A percentile compares a stretch with the other conserved stretches of the same genome.
phyloP scores from a whole-genome alignment of 805 yeast species.

The Torulaspora indica region DNA sequence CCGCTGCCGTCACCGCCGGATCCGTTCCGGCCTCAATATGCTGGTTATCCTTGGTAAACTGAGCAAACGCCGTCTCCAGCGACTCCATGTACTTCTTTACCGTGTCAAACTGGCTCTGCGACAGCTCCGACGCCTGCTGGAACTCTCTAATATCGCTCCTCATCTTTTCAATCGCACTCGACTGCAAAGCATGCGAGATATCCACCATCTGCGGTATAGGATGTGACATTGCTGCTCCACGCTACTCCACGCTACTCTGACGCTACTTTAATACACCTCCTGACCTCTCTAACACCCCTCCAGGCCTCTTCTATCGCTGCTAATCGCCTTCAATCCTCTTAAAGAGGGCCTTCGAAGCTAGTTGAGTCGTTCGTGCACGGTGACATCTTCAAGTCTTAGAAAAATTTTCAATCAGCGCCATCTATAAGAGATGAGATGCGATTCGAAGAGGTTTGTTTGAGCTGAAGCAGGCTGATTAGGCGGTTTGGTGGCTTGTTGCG shows the following conservation, averaged over 20 bases:
- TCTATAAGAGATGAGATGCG: background rate
- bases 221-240: conserved; percentile 15
- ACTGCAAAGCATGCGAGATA: conserved; percentile 32
- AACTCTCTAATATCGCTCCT: conserved; percentile 26
- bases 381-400: background rate
- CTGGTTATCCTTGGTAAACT: conserved; percentile 30
- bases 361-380: background rate
- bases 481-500: background rate
- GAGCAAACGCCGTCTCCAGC: conserved; percentile 22
- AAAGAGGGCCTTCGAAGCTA: too few species aligned
- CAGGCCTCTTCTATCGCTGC: too few species aligned
- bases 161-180: conserved; percentile 29
- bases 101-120: conserved; percentile 16
- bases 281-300: too few species aligned
- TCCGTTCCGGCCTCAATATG: conserved; percentile 23
- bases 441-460: background rate
- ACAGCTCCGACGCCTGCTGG: conserved; percentile 13
- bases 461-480: background rate
- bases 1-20: conserved; percentile 25
- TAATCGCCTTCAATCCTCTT: background rate
- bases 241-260: background rate
- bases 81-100: conserved; percentile 25
- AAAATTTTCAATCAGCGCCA: conserved; percentile 1
- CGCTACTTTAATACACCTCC: too few species aligned
- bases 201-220: conserved; percentile 34